Base-by-base conservation (phyloP, 176 grass and related monocot genomes). In the Zoysia pacifica region DNA sequence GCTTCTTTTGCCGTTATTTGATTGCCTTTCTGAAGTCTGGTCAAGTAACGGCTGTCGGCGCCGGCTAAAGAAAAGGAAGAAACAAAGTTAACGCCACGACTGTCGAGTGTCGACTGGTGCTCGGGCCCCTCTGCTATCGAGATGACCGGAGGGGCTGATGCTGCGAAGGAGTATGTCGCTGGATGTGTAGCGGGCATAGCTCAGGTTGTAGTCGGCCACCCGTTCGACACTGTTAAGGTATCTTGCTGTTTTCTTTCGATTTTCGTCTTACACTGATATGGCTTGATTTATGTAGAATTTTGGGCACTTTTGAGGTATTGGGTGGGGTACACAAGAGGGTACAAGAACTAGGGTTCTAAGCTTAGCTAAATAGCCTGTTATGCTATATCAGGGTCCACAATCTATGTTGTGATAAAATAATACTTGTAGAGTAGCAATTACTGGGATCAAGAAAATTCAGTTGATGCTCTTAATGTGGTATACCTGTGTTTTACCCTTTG, bases 221-320 rank as follows among this genome's bases (percentile, higher is more conserved):
- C 91, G 77, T 93, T 93, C 62, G 91, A 93, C 82, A 93, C 91
- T 14, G 79, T 93, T 60, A 93, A 93, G 91, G 91, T 88, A 51
- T 39, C 36, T 64, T n/a, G 19, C 48, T 72, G 37, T 73, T 2
- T 48, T 19, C 37, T 73, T 46, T 4, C 36, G 38, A 9, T 1
- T 65, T 54, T 69, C 35, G 0, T 48, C 35, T 66, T n/a, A 13
- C 35, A 64, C 62, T 39, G 10, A 64, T n/a, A n/a, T 11, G 35
- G 14, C 1, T 13, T 39, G 62, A 39, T 64, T 14, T 64, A 39
- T 64, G 4, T 39, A 39, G 62, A 38, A 37, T 64, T 64, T 64
- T 64, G 3, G 36, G 19, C 10, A 11, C 35, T 64, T 64, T 58
- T 19, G 55, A 58, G 18, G 55, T 58, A 19, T 58, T 58, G 13